Percentiles rank a stretch among this genome's conserved stretches.
Conservation (phyloP, 106 monocot genomes). For the Acorus calamus region DNA sequence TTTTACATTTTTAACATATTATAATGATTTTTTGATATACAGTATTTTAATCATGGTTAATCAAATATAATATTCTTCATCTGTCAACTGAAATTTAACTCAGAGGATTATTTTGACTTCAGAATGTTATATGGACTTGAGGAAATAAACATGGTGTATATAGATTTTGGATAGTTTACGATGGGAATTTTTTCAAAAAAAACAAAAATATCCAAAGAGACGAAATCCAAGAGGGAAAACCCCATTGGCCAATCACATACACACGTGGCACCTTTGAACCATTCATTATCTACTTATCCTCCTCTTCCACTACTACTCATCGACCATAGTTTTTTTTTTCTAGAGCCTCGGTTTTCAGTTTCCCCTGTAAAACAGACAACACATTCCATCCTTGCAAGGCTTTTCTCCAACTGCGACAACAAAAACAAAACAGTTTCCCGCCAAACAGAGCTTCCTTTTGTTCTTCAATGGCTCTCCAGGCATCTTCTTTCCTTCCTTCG, state of each 20-base stretch:
- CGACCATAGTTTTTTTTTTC: too few species aligned
- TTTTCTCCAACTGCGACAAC: background rate
- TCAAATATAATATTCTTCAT: too few species aligned
- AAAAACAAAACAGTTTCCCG: background rate
- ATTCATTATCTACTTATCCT: conserved; percentile 58
- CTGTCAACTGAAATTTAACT: too few species aligned
- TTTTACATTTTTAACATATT: too few species aligned
- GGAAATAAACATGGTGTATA: too few species aligned
- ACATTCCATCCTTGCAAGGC: background rate
- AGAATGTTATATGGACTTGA: too few species aligned
- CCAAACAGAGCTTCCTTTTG: background rate
- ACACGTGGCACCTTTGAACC: conserved; percentile 23
- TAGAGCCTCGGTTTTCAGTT: background rate
- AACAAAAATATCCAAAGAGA: background rate
- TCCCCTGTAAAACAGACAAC: background rate
- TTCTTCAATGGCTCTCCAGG: conserved; percentile 67
- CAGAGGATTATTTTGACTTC: too few species aligned
- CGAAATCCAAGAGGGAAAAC: conserved; percentile 35
- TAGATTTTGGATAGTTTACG: too few species aligned
- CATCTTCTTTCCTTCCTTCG: conserved; percentile 37
- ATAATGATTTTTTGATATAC: too few species aligned
- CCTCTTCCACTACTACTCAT: background rate
- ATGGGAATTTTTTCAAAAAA: background rate
- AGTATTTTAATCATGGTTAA: too few species aligned
- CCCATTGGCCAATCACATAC: conserved; percentile 41